Percentiles rank a stretch among this genome's conserved stretches.
Evolutionary conservation across 1,139 yeast species (phyloP).

Genomic region (Hyphopichia fennica): DNA sequence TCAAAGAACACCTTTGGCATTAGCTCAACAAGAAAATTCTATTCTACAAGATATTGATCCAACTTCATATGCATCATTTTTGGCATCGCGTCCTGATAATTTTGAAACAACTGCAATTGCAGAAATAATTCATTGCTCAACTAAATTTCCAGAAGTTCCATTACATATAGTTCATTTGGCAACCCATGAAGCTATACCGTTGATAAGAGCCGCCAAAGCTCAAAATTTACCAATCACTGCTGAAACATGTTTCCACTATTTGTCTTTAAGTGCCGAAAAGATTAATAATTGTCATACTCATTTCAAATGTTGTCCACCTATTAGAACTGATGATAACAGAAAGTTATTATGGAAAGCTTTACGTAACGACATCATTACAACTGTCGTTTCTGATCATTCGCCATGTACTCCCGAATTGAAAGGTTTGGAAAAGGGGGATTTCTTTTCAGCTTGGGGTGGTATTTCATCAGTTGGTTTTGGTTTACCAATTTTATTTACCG

Average conservation of each 20-base stretch:
- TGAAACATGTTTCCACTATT: conserved; percentile 92
- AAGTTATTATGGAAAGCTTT: conserved; percentile 76
- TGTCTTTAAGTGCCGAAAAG: conserved; percentile 72
- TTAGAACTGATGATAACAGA: conserved; percentile 71
- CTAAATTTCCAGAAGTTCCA: conserved; percentile 60
- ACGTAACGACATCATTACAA: conserved; percentile 61
- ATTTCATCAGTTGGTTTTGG: conserved; percentile 92
- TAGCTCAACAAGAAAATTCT: conserved; percentile 46
- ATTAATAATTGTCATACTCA: conserved; percentile 77
- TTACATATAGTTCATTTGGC: conserved; percentile 91
- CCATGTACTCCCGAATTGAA: conserved; percentile 94
- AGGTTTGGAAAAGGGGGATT: conserved; percentile 79
- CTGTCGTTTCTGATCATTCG: conserved; percentile 93
- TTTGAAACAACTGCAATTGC: conserved; percentile 84
- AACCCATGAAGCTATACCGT: conserved; percentile 76
- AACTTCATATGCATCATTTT: conserved; percentile 68
- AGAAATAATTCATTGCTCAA: conserved; percentile 64
- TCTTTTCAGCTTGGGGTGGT: conserved; percentile 97
- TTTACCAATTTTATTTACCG: conserved; percentile 75
- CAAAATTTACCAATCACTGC: conserved; percentile 65
- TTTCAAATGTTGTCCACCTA: conserved; percentile 94
- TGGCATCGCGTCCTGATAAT: conserved; percentile 84
- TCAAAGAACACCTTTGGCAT: conserved; percentile 35
- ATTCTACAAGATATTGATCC: conserved; percentile 55
- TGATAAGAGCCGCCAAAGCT: conserved; percentile 63